Base-by-base conservation (phyloP, 345 rosid genomes). In the Excoecaria agallocha region DNA sequence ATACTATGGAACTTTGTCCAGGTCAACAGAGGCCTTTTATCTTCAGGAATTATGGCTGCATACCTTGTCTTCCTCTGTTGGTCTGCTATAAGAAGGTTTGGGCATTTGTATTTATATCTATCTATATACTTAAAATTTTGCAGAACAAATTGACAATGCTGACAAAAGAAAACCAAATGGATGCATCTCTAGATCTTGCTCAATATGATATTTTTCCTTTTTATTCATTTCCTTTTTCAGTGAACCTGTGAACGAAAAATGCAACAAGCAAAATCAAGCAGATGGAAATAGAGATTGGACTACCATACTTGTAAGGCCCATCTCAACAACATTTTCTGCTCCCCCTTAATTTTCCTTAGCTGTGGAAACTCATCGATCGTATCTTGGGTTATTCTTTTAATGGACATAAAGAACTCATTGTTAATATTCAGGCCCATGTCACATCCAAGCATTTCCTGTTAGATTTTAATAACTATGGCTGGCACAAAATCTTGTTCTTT, bases 71-170 rank as follows among this genome's bases (percentile, higher is more conserved):
- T 92, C 84, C 84, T 94, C 66, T 94, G 96, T 77, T 94, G 98
- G 98, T 92, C 92, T 79, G 98, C 97, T 4, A 78, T 94, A 79
- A 89, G 98, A 87, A 94, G 98, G 98, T 91, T 75, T 78, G 51
- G 67, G 11, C 59, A 35, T 66, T 12, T 45, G 4, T 55, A n/a
- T 54, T 6, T 30, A 30, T 30, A 30, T 30, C 30, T 30, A 30
- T 2, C 30, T 30, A 30, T 30, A 30, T 30, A 30, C 30, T 30
- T 30, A 30, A 30, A 30, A 30, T 30, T 30, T 30, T 30, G 30
- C 30, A 30, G 30, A 30, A 30, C 30, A 30, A 30, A 30, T 30
- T 30, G 30, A 1, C 2, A 30, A 30, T 30, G 30, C 30, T 30
- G 30, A 30, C 30, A 30, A 30, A 2, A 30, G 30, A 30, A 30